Evolutionary conservation across 345 rosid species (phyloP).

Genomic region (Syzygium grande): DNA sequence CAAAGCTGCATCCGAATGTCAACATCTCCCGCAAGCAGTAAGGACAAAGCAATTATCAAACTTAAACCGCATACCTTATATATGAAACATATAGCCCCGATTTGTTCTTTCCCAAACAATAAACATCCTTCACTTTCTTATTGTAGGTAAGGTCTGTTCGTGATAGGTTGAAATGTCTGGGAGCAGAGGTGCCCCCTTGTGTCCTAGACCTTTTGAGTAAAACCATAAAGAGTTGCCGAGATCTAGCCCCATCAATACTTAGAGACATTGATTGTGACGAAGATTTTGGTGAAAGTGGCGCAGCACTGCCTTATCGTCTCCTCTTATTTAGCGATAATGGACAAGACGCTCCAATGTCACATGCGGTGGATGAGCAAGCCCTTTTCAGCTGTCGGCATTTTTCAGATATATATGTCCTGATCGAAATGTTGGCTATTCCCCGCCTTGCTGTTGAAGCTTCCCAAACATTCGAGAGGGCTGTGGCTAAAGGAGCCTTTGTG

Average conservation of each 20-base stretch:
- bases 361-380: constrained; percentile 44
- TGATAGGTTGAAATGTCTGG: constrained; percentile 67
- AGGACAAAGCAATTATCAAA: not conserved
- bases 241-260: constrained; percentile 71
- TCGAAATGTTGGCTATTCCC: constrained; percentile 91
- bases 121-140: constrained; percentile 1
- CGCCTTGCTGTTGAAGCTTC: constrained; percentile 84
- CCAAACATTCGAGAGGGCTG: constrained; percentile 90
- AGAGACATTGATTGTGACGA: constrained; percentile 78
- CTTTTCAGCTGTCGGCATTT: constrained; percentile 39
- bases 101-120: not conserved
- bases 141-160: constrained; percentile 84
- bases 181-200: constrained; percentile 67
- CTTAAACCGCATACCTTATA: not conserved
- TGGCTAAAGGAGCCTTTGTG: constrained; percentile 69
- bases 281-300: constrained; percentile 44
- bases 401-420: constrained; percentile 77
- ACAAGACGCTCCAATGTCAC: constrained; percentile 40
- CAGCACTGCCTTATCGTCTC: constrained; percentile 35
- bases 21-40: constrained; percentile 92
- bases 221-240: constrained; percentile 86
- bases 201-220: constrained; percentile 82
- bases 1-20: constrained; percentile 88
- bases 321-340: constrained; percentile 66
- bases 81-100: not conserved